Conservation (phyloP, 2,329 filamentous ascomycete genomes). For the Sporothrix sp. region DNA sequence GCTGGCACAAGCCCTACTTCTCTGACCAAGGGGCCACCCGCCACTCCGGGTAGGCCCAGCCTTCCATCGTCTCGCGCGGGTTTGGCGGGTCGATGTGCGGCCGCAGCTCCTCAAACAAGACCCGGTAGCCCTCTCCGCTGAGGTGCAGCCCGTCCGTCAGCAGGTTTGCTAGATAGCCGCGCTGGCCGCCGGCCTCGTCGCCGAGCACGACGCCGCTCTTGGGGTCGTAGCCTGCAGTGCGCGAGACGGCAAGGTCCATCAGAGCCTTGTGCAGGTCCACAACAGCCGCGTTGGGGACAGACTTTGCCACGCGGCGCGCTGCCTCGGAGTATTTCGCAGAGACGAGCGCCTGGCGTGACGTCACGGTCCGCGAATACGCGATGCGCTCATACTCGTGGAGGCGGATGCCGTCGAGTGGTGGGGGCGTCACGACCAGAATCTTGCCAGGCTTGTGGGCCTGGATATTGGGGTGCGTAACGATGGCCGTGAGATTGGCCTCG, state of each 20-base stretch:
- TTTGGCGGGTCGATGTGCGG: constrained; percentile 40
- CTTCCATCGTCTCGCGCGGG: constrained; percentile 27
- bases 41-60: constrained; percentile 41
- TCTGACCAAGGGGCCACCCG: constrained; percentile 21
- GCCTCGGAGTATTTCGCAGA: constrained; percentile 48
- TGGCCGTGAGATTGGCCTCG: constrained; percentile 58
- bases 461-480: constrained; percentile 63
- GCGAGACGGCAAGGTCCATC: constrained; percentile 58
- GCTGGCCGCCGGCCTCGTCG: constrained; percentile 38
- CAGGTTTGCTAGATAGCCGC: constrained; percentile 41
- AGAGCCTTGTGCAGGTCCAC: constrained; percentile 74
- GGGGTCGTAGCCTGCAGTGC: constrained; percentile 46
- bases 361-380: constrained; percentile 34
- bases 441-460: constrained; percentile 61
- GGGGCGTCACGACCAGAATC: constrained; percentile 71
- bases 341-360: constrained; percentile 37
- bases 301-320: constrained; percentile 57
- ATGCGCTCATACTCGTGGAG: constrained; percentile 37
- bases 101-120: constrained; percentile 40
- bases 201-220: constrained; percentile 37
- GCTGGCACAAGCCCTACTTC: not conserved
- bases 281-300: constrained; percentile 56
- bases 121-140: constrained; percentile 41
- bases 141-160: constrained; percentile 52
- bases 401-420: constrained; percentile 71